phyloP scores from a whole-genome alignment of 2,329 filamentous ascomycete species.

The Aspergillus aculeatus region DNA sequence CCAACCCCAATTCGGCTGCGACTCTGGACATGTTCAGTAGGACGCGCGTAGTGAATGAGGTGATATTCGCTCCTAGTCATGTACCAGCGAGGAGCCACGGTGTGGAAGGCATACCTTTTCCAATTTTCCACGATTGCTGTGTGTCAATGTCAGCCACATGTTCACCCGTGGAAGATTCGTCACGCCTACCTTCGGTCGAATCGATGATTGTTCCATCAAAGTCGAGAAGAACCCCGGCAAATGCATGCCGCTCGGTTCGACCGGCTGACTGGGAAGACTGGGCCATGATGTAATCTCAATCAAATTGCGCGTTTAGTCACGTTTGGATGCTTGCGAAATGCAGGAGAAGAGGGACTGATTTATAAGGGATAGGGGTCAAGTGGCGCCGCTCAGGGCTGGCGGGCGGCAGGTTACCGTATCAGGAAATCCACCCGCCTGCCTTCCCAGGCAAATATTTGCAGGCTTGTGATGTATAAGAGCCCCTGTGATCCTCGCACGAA shows the following conservation, averaged over 20 bases:
- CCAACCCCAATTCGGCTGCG: conserved; percentile 2
- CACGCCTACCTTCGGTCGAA: conserved; percentile 6
- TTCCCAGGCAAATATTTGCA: neutral
- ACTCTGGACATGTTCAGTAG: neutral
- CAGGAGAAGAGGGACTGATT: neutral
- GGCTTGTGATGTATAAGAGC: neutral
- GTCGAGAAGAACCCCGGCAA: conserved; percentile 7
- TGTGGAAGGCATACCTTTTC: neutral
- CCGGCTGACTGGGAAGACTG: neutral
- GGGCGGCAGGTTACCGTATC: neutral
- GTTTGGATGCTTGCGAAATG: neutral
- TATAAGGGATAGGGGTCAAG: neutral
- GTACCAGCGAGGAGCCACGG: too few relatives aligned
- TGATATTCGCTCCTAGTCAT: too few relatives aligned
- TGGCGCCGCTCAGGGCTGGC: neutral
- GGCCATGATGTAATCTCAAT: neutral
- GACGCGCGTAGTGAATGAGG: neutral
- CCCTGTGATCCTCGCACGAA: neutral
- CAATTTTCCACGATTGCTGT: conserved; percentile 8
- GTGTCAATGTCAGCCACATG: neutral
- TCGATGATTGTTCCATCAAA: conserved; percentile 11
- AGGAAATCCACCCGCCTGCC: neutral
- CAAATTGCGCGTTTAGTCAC: neutral
- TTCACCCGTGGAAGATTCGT: neutral
- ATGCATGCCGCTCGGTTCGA: neutral